phyloP scores from a whole-genome alignment of 306 rosid genomes.

The Glycine tomentella region DNA sequence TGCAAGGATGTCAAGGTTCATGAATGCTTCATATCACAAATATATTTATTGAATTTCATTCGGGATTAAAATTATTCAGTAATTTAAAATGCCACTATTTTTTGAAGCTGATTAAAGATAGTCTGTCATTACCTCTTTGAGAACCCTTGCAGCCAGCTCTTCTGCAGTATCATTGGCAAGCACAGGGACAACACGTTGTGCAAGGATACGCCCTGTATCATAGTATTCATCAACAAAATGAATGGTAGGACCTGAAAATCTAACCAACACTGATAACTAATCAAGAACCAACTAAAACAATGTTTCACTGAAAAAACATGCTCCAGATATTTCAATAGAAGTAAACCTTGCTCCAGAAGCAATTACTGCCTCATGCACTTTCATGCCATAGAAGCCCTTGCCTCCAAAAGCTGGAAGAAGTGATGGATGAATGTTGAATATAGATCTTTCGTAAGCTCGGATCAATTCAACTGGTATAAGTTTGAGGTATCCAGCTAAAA shows the following conservation, averaged over 20 bases:
- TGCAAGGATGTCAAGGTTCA: slow-evolving; percentile 9
- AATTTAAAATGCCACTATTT: slow-evolving; percentile 14
- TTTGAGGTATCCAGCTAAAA: too few relatives aligned
- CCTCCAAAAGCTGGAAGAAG: slow-evolving; percentile 99
- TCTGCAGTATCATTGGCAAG: slow-evolving; percentile 75
- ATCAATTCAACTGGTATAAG: slow-evolving; percentile 80
- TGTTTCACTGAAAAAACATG: neutral
- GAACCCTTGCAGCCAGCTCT: slow-evolving; percentile 88
- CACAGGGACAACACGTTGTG: slow-evolving; percentile 86
- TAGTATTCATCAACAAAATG: slow-evolving; percentile 92
- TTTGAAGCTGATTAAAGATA: neutral
- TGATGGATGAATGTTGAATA: slow-evolving; percentile 88
- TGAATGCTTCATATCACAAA: slow-evolving; percentile 25
- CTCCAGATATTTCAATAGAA: neutral
- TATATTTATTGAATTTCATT: slow-evolving; percentile 22
- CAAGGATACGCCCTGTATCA: slow-evolving; percentile 90
- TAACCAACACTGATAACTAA: slow-evolving; percentile 38
- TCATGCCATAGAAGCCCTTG: slow-evolving; percentile 89
- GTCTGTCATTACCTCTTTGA: slow-evolving; percentile 63
- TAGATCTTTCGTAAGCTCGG: slow-evolving; percentile 73
- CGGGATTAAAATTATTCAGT: neutral
- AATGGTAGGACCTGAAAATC: slow-evolving; percentile 88
- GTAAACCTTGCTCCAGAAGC: slow-evolving; percentile 87
- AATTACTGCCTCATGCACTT: slow-evolving; percentile 90
- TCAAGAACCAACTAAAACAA: neutral